These are phyloP conservation scores for Luffa acutangula DNA, from an alignment of 306 rosid species.

Conservation along the genomic window DNA sequence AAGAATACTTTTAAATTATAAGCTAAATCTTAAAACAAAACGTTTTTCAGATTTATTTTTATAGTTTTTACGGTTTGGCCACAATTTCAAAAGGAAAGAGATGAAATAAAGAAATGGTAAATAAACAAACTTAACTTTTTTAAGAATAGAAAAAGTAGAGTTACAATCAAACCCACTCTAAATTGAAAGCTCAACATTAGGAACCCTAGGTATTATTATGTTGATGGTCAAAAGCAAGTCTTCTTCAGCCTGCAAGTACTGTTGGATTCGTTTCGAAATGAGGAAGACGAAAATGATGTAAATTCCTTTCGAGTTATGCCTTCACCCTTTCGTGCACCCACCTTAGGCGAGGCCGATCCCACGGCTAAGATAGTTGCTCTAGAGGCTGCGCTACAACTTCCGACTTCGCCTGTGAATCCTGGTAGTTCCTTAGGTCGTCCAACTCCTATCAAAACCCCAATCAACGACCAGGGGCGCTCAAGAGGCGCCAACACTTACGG, in stretches of 20 bases:
- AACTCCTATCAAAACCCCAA: too few species aligned
- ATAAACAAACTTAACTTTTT: neutral
- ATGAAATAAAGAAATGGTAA: neutral
- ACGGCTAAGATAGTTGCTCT: neutral
- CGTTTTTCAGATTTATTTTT: too few species aligned
- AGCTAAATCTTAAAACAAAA: neutral
- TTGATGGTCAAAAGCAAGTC: too few species aligned
- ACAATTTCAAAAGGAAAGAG: neutral
- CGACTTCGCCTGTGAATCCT: neutral
- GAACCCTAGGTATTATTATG: too few species aligned
- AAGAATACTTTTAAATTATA: too few species aligned
- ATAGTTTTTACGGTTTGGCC: neutral
- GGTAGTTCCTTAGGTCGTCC: too few species aligned
- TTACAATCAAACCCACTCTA: neutral
- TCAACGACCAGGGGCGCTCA: too few species aligned
- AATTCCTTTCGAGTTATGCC: neutral
- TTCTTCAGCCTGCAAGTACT: neutral
- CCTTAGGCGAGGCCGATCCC: neutral
- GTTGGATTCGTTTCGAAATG: neutral
- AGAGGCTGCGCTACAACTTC: neutral
- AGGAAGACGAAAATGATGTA: neutral
- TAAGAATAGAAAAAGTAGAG: neutral
- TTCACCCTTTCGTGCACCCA: neutral
- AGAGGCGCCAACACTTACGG: too few species aligned
- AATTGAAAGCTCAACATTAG: neutral